Base-by-base conservation (phyloP, 257 asterid genomes). In the Vinca minor region DNA sequence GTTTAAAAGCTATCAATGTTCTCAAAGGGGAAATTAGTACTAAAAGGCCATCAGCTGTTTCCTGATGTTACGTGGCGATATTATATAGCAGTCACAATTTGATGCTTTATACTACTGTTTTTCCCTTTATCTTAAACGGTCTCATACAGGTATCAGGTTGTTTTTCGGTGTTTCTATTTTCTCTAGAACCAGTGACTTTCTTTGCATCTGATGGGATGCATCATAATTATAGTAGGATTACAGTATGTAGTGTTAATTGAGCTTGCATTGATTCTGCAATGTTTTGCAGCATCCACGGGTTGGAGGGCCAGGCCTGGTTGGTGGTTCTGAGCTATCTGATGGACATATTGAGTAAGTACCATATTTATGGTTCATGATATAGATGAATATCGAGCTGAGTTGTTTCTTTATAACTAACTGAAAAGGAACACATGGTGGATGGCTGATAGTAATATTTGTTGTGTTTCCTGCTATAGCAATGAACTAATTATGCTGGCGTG, bases 221-320 rank as follows among this genome's bases (percentile, higher is more conserved):
- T 18, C n/a, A 26, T 11, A 10, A 25, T 31, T 10, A n/a, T 52
- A 12, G 34, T 39, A 0, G n/a, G 9, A 38, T 11, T 26, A 60
- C 3, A 28, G 36, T 21, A 18, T 60, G 50, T 7, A n/a, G 34
- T 7, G 31, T 35, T 28, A 20, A 28, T 36, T 47, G 67, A 49
- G 61, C 50, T 73, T 62, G 21, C 44, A 50, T 72, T 41, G 68
- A 8, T 65, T 71, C 26, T 59, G 50, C 69, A 46, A 61, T 62
- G 38, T 54, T 35, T 69, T 83, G 74, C 89, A 93, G 98, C 87
- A 87, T 74, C 98, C 98, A 42, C 81, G 68, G 73, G 76, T 89
- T 28, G 98, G 98, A 31, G 98, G 96, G 50, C 96, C 96, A 26
- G 97, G 98, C 65, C 95, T 93, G 55, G 74, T 86, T 67, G 98